Percentiles rank a stretch among this genome's conserved stretches.
Evolutionary conservation across 192 early-diverging fungal genomes (phyloP).

Genomic region (Spinellus fusiger): DNA sequence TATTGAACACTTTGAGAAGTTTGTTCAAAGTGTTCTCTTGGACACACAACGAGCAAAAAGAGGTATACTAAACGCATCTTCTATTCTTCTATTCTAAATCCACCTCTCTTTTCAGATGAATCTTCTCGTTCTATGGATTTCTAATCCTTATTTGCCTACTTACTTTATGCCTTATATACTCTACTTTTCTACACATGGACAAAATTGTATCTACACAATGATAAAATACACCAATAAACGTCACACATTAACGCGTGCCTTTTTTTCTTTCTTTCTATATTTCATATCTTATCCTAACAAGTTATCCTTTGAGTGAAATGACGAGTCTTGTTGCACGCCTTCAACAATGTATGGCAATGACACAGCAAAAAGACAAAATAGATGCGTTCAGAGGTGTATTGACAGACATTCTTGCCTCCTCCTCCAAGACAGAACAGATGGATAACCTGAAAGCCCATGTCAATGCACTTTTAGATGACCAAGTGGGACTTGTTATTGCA

Average conservation of each 20-base stretch:
- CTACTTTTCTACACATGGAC: background rate
- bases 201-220: no score
- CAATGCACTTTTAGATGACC: conserved; percentile 54
- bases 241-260: no score
- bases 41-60: conserved; percentile 32
- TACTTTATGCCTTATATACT: no score
- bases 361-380: conserved; percentile 28
- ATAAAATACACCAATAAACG: background rate
- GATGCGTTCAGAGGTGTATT: conserved; percentile 18
- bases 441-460: conserved; percentile 32
- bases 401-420: conserved; percentile 10
- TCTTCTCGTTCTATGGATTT: conserved; percentile 19
- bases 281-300: background rate
- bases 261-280: background rate
- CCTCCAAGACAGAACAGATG: background rate
- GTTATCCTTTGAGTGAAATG: background rate
- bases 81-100: background rate
- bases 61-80: conserved; percentile 23
- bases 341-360: conserved; percentile 1
- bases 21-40: conserved; percentile 45
- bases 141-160: no score
- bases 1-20: conserved; percentile 60
- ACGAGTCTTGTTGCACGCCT: conserved; percentile 20
- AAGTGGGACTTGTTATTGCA: conserved; percentile 69
- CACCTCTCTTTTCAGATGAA: conserved; percentile 1